Evolutionary conservation across 164 flowering plant species (phyloP), one percentile per base, ranked within the genome.

Genomic region (Stephania cephalantha): DNA sequence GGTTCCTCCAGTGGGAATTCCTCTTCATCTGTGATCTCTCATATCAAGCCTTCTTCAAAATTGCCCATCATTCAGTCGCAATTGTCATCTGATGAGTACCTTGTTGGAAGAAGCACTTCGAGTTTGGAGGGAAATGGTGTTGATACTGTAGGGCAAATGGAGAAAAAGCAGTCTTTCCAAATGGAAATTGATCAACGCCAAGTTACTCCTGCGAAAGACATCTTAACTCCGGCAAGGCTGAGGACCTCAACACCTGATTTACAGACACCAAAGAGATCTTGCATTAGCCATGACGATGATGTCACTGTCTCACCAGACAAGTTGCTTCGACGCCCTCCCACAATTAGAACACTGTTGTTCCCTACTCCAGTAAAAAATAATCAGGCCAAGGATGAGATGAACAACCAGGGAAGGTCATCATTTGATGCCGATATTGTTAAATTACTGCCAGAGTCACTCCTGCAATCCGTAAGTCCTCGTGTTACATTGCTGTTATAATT

Each of bases 381-480:
- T 8, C 67, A 75, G 46, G 52, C 46, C 2, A 79, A 75, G 61
- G 82, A 77, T 55, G 73, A 79, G 63, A 69, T 48, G 4, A 72
- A 67, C 42, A 74, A 46, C 61, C 22, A 29, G 13, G 81, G 68
- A 15, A 45, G 74, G 53, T 74, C 73, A 8, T 77, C 85, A 10
- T 52, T 70, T 53, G 85, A 80, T 74, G 70, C 69, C 70, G 90
- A 89, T 75, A 71, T 83, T 64, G 52, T 83, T 25, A 88, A 86
- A 50, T 79, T 89, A 70, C 92, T 95, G 64, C 85, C 92, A 0
- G 80, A 84, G 71, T 65, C 75, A 35, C 90, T 93, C 77, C n/a
- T 91, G 68, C 84, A 86, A 75, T 89, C 93, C 82, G 99, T 95
- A 89, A 83, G 82, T 74, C 53, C 53, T 6, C 20, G n/a, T 15